A percentile compares a stretch with the other conserved stretches of the same genome.
phyloP scores from a whole-genome alignment of 1,284 basidiomycete species.

The Thelephora terrestris region DNA sequence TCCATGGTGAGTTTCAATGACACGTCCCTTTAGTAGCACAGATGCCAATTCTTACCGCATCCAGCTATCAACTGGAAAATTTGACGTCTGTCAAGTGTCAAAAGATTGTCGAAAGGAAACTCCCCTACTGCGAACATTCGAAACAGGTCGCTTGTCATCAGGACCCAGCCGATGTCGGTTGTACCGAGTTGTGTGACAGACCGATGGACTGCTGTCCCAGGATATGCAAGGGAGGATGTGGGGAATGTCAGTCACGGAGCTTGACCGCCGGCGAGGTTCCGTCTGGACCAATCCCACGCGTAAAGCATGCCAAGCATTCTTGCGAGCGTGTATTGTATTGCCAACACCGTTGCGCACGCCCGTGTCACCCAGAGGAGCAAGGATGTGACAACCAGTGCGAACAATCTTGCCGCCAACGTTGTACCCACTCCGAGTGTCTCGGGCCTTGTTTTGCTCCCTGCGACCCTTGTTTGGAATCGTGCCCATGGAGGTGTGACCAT shows the following conservation, averaged over 20 bases:
- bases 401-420: constrained; percentile 43
- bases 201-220: constrained; percentile 48
- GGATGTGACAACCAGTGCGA: constrained; percentile 38
- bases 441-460: constrained; percentile 45
- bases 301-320: constrained; percentile 34
- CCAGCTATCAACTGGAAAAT: constrained; percentile 39
- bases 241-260: constrained; percentile 35
- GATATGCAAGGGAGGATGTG: constrained; percentile 38
- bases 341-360: constrained; percentile 41
- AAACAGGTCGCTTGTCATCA: constrained; percentile 35
- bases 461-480: constrained; percentile 52
- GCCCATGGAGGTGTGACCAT: constrained; percentile 54
- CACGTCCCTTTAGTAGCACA: background rate
- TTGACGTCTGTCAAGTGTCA: constrained; percentile 38
- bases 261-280: constrained; percentile 7
- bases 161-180: constrained; percentile 31
- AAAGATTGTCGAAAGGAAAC: constrained; percentile 31
- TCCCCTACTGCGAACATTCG: constrained; percentile 50
- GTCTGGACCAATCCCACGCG: constrained; percentile 16
- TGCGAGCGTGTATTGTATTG: constrained; percentile 50
- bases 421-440: constrained; percentile 40
- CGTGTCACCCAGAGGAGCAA: constrained; percentile 40
- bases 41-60: constrained; percentile 1
- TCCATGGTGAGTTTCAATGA: constrained; percentile 38
- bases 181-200: constrained; percentile 33